phyloP scores from a whole-genome alignment of 306 rosid genomes.

The Mimosa bimucronata region DNA sequence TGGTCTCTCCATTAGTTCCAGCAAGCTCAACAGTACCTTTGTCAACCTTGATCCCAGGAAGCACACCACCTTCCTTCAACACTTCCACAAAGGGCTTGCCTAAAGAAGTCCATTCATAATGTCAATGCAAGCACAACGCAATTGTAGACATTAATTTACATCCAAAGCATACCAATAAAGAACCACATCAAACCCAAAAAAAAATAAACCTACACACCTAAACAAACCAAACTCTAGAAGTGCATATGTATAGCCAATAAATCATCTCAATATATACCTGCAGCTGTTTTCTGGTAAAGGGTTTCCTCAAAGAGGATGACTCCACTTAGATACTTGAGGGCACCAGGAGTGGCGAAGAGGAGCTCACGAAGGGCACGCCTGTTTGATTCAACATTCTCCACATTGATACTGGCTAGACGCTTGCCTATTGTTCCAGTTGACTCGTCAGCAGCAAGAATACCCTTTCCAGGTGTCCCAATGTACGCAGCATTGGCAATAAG shows the following conservation, averaged over 20 bases:
- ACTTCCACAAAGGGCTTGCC: slow-evolving; percentile 31
- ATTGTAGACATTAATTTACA: background rate
- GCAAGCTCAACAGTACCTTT: slow-evolving; percentile 29
- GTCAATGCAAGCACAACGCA: background rate
- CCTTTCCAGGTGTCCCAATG: slow-evolving; percentile 34
- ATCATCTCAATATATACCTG: background rate
- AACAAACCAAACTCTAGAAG: background rate
- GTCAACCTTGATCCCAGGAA: slow-evolving; percentile 33
- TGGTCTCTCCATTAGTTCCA: slow-evolving; percentile 33
- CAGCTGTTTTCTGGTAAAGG: slow-evolving; percentile 25
- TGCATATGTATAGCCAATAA: background rate
- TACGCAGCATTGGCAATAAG: slow-evolving; percentile 32
- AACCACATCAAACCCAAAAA: background rate
- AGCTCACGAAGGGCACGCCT: slow-evolving; percentile 35
- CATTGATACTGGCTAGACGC: slow-evolving; percentile 33
- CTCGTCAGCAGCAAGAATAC: slow-evolving; percentile 34
- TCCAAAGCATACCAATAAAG: background rate
- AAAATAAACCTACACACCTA: background rate
- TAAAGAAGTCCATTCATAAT: background rate
- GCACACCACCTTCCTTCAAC: slow-evolving; percentile 30
- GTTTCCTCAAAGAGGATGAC: slow-evolving; percentile 30
- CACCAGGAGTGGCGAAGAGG: slow-evolving; percentile 24
- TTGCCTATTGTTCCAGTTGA: slow-evolving; percentile 33
- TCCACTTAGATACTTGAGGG: slow-evolving; percentile 21
- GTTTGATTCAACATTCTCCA: slow-evolving; percentile 28